Conservation (phyloP, 1,284 basidiomycete species). For the Inonotus obliquus region DNA sequence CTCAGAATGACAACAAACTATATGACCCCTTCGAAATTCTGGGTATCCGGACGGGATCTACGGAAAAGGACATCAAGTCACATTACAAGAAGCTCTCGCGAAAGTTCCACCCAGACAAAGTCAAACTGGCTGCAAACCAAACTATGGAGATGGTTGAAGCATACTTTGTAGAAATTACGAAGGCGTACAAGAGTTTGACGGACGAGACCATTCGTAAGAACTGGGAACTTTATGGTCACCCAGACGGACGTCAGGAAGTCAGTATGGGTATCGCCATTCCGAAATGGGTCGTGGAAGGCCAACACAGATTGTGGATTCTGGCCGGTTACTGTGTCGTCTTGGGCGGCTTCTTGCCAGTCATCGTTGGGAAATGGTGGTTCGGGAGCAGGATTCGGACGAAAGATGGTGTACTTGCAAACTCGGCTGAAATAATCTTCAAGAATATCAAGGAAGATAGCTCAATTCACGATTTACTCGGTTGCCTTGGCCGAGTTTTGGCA, state of each 20-base stretch:
- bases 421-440: slow-evolving; percentile 91
- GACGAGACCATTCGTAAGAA: slow-evolving; percentile 94
- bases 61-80: slow-evolving; percentile 93
- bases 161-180: slow-evolving; percentile 91
- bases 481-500: slow-evolving; percentile 72
- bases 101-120: slow-evolving; percentile 95
- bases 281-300: slow-evolving; percentile 88
- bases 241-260: slow-evolving; percentile 93
- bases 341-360: slow-evolving; percentile 79
- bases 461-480: slow-evolving; percentile 69
- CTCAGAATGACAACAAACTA: slow-evolving; percentile 60
- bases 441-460: slow-evolving; percentile 76
- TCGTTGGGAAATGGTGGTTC: slow-evolving; percentile 99
- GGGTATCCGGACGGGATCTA: slow-evolving; percentile 62
- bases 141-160: slow-evolving; percentile 88
- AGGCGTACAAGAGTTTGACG: slow-evolving; percentile 97
- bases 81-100: slow-evolving; percentile 94
- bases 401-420: slow-evolving; percentile 82
- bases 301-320: slow-evolving; percentile 91
- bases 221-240: slow-evolving; percentile 89
- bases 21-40: slow-evolving; percentile 97
- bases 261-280: slow-evolving; percentile 97
- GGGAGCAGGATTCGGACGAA: slow-evolving; percentile 88
- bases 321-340: slow-evolving; percentile 85
- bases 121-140: slow-evolving; percentile 77